These are phyloP conservation scores for Amborella trichopoda DNA, from an alignment of 164 flowering plant species.

Conservation along the genomic window DNA sequence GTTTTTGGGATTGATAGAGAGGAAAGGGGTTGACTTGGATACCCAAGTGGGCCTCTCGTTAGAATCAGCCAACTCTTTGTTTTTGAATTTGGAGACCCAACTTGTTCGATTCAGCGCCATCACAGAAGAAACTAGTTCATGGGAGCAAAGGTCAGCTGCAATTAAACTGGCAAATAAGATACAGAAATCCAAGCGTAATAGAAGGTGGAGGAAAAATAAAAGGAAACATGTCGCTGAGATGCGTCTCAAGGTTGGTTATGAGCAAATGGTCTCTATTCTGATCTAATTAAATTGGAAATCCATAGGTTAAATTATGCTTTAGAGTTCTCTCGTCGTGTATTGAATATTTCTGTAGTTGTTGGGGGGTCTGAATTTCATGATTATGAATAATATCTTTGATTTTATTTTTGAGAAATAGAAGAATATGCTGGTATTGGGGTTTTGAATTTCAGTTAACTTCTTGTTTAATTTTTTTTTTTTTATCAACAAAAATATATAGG, in stretches of 20 bases:
- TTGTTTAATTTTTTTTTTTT: too few relatives aligned
- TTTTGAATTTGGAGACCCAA: constrained; percentile 39
- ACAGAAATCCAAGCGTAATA: constrained; percentile 57
- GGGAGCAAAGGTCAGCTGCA: constrained; percentile 85
- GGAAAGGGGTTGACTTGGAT: constrained; percentile 23
- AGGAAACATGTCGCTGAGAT: constrained; percentile 53
- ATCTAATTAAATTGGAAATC: too few relatives aligned
- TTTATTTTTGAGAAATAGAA: too few relatives aligned
- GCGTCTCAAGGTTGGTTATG: constrained; percentile 47
- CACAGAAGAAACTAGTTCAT: constrained; percentile 38
- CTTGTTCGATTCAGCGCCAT: constrained; percentile 59
- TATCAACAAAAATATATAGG: too few relatives aligned
- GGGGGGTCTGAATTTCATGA: too few relatives aligned
- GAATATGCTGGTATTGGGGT: too few relatives aligned
- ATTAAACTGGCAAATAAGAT: constrained; percentile 42
- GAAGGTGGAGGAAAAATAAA: constrained; percentile 77
- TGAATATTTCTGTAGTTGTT: too few relatives aligned
- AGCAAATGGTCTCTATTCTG: too few relatives aligned
- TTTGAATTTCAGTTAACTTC: too few relatives aligned
- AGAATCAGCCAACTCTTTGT: constrained; percentile 52
- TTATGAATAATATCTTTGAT: too few relatives aligned
- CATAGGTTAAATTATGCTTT: too few relatives aligned
- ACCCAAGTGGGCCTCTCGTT: constrained; percentile 40
- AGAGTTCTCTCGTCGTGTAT: too few relatives aligned
- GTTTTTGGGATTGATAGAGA: constrained; percentile 30